A percentile compares a stretch with the other conserved stretches of the same genome.
phyloP scores from a whole-genome alignment of 2,329 filamentous ascomycete species.

The Fusarium sp. region DNA sequence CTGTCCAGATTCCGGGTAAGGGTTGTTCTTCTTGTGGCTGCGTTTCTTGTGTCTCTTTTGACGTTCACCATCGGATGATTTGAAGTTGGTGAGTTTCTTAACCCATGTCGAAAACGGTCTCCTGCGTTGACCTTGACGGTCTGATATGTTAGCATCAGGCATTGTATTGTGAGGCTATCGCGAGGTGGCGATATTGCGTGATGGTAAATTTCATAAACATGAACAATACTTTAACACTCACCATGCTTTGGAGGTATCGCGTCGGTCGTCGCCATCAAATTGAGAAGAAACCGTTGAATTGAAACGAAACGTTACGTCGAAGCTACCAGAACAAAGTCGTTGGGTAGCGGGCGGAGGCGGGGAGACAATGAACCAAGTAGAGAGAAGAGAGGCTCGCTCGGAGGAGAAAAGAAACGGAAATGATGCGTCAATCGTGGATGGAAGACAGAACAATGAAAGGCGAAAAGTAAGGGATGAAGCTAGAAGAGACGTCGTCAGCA shows the following conservation, averaged over 20 bases:
- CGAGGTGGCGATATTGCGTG: conserved; percentile 9
- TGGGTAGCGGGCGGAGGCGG: conserved; percentile 30
- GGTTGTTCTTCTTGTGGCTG: conserved; percentile 80
- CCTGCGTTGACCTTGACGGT: conserved; percentile 73
- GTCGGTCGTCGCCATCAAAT: conserved; percentile 43
- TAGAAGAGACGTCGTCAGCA: conserved; percentile 33
- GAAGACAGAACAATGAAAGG: conserved; percentile 21
- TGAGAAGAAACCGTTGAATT: neutral
- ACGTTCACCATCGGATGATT: conserved; percentile 69
- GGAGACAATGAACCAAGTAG: conserved; percentile 25
- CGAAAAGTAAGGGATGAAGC: conserved; percentile 32
- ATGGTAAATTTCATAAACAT: neutral
- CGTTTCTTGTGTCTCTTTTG: conserved; percentile 62
- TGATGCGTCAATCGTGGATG: conserved; percentile 10
- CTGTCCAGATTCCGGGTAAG: conserved; percentile 85
- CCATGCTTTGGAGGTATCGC: conserved; percentile 39
- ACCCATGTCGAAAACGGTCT: conserved; percentile 93
- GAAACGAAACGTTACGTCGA: conserved; percentile 16
- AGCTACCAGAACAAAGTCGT: conserved; percentile 28
- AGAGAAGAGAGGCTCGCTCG: conserved; percentile 8
- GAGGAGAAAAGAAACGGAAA: neutral
- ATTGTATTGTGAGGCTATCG: conserved; percentile 1
- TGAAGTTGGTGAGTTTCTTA: conserved; percentile 91
- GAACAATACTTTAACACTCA: neutral
- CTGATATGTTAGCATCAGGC: conserved; percentile 57